phyloP scores from a whole-genome alignment of 2,329 filamentous ascomycete species.

The Aspergillus neotritici region DNA sequence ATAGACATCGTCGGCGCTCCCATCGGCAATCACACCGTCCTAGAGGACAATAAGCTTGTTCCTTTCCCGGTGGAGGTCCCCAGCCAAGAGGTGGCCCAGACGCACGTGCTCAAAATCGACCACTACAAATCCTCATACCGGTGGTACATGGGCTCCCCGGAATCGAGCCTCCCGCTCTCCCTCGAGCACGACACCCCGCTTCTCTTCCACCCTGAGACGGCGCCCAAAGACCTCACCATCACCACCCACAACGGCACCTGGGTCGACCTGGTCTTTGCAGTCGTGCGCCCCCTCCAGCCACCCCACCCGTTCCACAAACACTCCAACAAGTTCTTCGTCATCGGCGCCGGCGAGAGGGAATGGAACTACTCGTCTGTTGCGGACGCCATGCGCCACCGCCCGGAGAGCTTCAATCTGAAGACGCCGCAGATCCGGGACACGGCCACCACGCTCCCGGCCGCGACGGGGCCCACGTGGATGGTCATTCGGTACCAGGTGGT shows the following conservation, averaged over 20 bases:
- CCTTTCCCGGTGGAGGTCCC: conserved; percentile 46
- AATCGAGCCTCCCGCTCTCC: conserved; percentile 31
- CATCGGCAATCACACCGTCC: conserved; percentile 36
- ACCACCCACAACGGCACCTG: conserved; percentile 45
- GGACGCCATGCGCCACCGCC: conserved; percentile 46
- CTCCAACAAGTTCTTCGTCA: conserved; percentile 54
- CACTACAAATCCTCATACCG: conserved; percentile 41
- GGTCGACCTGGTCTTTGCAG: conserved; percentile 53
- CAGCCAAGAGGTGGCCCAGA: conserved; percentile 40
- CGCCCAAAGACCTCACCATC: conserved; percentile 44
- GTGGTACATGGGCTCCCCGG: conserved; percentile 46
- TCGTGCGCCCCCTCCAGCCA: conserved; percentile 44
- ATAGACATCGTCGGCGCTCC: conserved; percentile 48
- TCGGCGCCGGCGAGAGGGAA: conserved; percentile 48
- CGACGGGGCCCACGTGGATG: conserved; percentile 40
- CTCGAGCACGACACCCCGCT: conserved; percentile 40
- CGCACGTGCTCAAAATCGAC: conserved; percentile 35
- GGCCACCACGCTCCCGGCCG: conserved; percentile 36
- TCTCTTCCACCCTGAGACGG: conserved; percentile 43
- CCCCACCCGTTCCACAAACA: conserved; percentile 62
- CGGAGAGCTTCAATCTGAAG: conserved; percentile 52
- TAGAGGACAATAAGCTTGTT: conserved; percentile 39
- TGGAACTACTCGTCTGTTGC: conserved; percentile 52
- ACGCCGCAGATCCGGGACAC: conserved; percentile 52
- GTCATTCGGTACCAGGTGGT: conserved; percentile 50